Evolutionary conservation across 257 asterid species (phyloP), one percentile per base, ranked within the genome.

Genomic region (Thymus mandschuricus): DNA sequence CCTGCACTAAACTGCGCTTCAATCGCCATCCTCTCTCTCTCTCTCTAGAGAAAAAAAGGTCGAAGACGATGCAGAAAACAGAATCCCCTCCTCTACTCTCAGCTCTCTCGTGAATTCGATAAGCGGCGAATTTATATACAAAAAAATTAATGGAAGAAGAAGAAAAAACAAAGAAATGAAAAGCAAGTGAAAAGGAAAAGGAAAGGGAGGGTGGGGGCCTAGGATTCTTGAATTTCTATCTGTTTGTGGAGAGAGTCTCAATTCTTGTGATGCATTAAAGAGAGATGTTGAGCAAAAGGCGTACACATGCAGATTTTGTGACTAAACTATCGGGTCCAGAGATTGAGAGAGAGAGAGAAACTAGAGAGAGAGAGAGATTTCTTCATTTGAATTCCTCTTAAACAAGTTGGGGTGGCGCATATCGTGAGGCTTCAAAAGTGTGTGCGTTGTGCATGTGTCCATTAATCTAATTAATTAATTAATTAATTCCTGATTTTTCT

Each of bases 281-380:
- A 78, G 54, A 80, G 78, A 10, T 57, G 80, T 74, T 66, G 80
- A 80, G 75, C 51, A 65, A 80, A 60, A 77, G 68, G 80, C 82
- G 83, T 86, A 77, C 73, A 80, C 90, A 87, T 83, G 91, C 88
- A 86, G 82, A 80, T 77, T 80, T 81, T 81, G 87, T 83, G 96
- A 86, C 85, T 79, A 52, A 68, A 84, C 82, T 67, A 78, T 69
- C 57, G 82, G 87, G 81, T 76, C 49, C 83, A 73, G 78, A 80
- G 65, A 73, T 67, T 61, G 73, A 60, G 61, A 59, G 68, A 75
- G 67, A 64, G 76, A 34, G 28, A 49, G n/a, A 49, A 35, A 8
- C 60, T 68, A 75, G 67, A 71, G 46, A 61, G 76, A 30, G 46
- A 50, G 35, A 40, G 46, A 28, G 13, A 30, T 0, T 66, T 78